phyloP scores from a whole-genome alignment of 257 asterid species.

The Gynochthodes officinalis region DNA sequence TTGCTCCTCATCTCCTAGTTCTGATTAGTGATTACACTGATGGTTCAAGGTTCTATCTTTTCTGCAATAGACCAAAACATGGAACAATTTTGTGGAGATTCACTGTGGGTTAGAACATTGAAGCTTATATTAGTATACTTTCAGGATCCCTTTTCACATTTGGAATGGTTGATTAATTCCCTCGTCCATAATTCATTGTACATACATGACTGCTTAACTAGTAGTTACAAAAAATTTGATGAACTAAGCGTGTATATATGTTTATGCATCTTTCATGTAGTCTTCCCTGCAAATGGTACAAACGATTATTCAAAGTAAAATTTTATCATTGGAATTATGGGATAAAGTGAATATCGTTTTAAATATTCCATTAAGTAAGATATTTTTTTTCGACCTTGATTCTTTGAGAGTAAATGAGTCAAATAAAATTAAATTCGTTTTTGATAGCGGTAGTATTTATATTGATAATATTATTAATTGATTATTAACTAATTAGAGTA shows the following conservation, averaged over 20 bases:
- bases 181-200: neutral
- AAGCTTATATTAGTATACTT: neutral
- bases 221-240: neutral
- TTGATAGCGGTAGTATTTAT: too few relatives aligned
- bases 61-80: neutral
- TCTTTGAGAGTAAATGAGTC: too few relatives aligned
- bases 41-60: neutral
- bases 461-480: too few relatives aligned
- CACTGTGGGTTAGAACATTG: neutral
- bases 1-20: conserved; percentile 60
- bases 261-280: too few relatives aligned
- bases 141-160: neutral
- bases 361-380: too few relatives aligned
- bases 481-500: too few relatives aligned
- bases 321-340: too few relatives aligned
- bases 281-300: too few relatives aligned
- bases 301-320: too few relatives aligned
- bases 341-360: too few relatives aligned
- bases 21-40: neutral
- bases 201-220: neutral
- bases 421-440: too few relatives aligned
- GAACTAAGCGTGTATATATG: neutral
- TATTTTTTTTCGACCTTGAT: too few relatives aligned
- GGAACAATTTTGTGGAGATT: conserved; percentile 6
- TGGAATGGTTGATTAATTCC: neutral